Evolutionary conservation across 1,284 basidiomycete genomes (phyloP).

Genomic region (Melanopsichium pennsylvanicum): DNA sequence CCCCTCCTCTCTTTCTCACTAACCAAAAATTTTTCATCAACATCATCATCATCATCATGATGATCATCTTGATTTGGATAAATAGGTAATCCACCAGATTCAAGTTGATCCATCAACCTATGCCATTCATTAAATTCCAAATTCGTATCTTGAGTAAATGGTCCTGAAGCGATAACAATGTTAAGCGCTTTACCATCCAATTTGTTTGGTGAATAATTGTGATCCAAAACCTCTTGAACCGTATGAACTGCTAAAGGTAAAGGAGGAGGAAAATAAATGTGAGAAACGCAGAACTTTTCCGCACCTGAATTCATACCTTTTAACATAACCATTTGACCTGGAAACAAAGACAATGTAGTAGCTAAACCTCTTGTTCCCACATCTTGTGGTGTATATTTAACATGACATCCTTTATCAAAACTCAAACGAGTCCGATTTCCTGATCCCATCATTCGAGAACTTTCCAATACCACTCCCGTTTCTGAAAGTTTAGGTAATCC

Average conservation of each 20-base stretch:
- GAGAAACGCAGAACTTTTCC: constrained; percentile 81
- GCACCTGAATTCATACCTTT: constrained; percentile 91
- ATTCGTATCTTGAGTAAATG: constrained; percentile 46
- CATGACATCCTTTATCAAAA: constrained; percentile 40
- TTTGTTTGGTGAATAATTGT: constrained; percentile 27
- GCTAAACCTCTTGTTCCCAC: constrained; percentile 20
- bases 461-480: constrained; percentile 52
- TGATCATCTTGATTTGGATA: no score
- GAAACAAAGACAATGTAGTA: constrained; percentile 74
- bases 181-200: constrained; percentile 38
- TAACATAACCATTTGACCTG: constrained; percentile 86
- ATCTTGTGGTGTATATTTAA: constrained; percentile 46
- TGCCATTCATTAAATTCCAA: constrained; percentile 60
- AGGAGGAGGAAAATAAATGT: constrained; percentile 73
- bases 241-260: constrained; percentile 53
- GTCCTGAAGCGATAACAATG: constrained; percentile 48
- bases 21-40: no score
- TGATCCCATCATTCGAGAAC: constrained; percentile 53
- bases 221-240: constrained; percentile 32
- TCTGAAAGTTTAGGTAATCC: constrained; percentile 36
- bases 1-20: constrained; percentile 71
- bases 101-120: constrained; percentile 51
- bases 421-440: constrained; percentile 53
- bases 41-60: no score
- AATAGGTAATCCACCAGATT: constrained; percentile 27